Evolutionary conservation across 495 filamentous ascomycete species (phyloP), one percentile per base, ranked within the genome.

Genomic region (Acidomyces sp.): DNA sequence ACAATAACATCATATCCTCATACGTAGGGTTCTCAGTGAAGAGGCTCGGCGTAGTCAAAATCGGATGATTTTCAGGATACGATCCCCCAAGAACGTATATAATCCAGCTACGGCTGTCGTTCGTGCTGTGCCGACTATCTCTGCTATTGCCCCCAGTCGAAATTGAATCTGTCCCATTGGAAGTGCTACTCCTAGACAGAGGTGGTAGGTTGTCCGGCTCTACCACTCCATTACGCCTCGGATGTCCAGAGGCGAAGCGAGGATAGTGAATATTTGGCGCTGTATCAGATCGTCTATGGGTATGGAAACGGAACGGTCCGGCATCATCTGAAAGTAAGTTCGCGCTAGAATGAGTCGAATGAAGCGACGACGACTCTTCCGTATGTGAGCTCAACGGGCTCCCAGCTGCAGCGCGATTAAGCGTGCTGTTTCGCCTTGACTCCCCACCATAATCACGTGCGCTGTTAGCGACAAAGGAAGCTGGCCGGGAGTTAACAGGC

Each of bases 21-120:
- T 85, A 83, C 1, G 80, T 81, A 15, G 80, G 80, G 41, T 78
- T 78, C 61, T 85, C 80, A 18, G 79, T 83, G 56, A 83, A 85
- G 9, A 85, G 60, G 46, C 77, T 81, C 15, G 80, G 80, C 4
- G 80, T 81, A 13, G 79, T 78, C 50, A 84, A 69, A 13, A 81
- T 80, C 32, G 79, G 79, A 46, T 84, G 80, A 53, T 82, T 78
- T 52, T 82, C 77, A 3, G 80, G 78, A 21, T 83, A 69, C 42
- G 77, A 81, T 19, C 80, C 80, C 33, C 80, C 80, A 34, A 85
- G 75, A 9, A 85, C 78, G 55, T 85, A 85, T 16, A 85, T 83
- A 49, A 85, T 68, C 80, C 79, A 85, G 55, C 75, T 83, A 53
- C 80, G 65, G 23, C 38, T 44, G 20, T 54, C 51, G 29, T 28